Evolutionary conservation across 257 asterid species (phyloP), one percentile per base, ranked within the genome.

Genomic region (Cynanchum wilfordii): DNA sequence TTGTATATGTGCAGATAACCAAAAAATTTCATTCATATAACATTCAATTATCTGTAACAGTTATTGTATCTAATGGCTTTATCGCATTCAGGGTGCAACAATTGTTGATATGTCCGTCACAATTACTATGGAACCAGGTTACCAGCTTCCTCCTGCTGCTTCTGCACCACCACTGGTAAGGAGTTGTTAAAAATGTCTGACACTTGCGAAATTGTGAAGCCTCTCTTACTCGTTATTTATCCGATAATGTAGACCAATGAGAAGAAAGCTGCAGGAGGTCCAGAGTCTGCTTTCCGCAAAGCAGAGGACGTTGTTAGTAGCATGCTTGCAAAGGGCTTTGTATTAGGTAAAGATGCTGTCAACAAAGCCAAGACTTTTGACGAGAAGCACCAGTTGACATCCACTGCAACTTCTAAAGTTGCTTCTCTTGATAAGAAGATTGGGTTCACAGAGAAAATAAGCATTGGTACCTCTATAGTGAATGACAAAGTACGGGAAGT

Each of bases 271-370:
- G 88, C 69, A 44, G 88, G 79, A 20, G 84, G 90, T 54, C 67
- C 80, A 54, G 95, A 79, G 69, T 85, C 98, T 22, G 93, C 91
- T 73, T 63, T 92, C 79, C 90, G 85, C 56, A 93, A 89, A 79
- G 96, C 98, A n/a, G 98, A 92, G 83, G 98, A 92, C 29, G 98
- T 90, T 2, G 96, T 89, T 33, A 92, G 87, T 81, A 70, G 93
- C 88, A 88, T 90, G 96, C 92, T 92, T 44, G 96, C 97, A 10
- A 92, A 88, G 81, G 98, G 98, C 40, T 92, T 82, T 77, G 86
- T 89, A 79, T 76, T 92, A 62, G 97, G 98, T 25, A 92, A 90
- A 85, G 97, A 92, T 71, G 88, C 98, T 3, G 86, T 90, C 20
- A 84, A 82, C 82, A 89, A 83, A 77, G 96, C 96, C 24, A 90